Evolutionary conservation across 805 yeast genomes (phyloP).

Genomic region (Yarrowia divulgata): DNA sequence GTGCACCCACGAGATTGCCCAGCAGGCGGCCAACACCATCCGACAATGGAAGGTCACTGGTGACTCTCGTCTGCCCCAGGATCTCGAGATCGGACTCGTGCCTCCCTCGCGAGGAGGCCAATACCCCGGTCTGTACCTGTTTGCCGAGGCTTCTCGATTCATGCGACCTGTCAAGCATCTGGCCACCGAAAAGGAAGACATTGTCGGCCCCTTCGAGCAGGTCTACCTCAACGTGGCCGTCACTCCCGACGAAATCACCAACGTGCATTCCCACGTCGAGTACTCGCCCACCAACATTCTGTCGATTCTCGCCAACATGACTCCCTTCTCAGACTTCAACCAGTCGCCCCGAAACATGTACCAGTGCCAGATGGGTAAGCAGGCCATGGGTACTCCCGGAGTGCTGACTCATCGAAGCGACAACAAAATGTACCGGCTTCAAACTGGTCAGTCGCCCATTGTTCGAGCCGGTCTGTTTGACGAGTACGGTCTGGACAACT

Average conservation of each 20-base stretch:
- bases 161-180: slow-evolving; percentile 92
- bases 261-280: slow-evolving; percentile 91
- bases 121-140: slow-evolving; percentile 92
- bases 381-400: slow-evolving; percentile 99
- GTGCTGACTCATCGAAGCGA: slow-evolving; percentile 91
- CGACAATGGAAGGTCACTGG: slow-evolving; percentile 94
- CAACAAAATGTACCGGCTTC: slow-evolving; percentile 90
- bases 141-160: slow-evolving; percentile 94
- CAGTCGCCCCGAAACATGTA: slow-evolving; percentile 99
- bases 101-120: slow-evolving; percentile 97
- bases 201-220: slow-evolving; percentile 97
- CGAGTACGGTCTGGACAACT: slow-evolving; percentile 96
- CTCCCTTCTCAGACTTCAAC: slow-evolving; percentile 97
- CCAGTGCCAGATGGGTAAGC: slow-evolving; percentile 99
- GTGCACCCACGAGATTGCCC: slow-evolving; percentile 90
- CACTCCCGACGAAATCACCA: slow-evolving; percentile 85
- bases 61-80: slow-evolving; percentile 74
- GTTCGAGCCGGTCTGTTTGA: slow-evolving; percentile 93
- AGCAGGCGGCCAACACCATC: slow-evolving; percentile 83
- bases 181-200: slow-evolving; percentile 81
- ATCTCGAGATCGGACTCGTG: slow-evolving; percentile 91
- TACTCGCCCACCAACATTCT: slow-evolving; percentile 92
- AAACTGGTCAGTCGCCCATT: slow-evolving; percentile 96
- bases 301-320: slow-evolving; percentile 93
- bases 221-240: slow-evolving; percentile 97